Evolutionary conservation across 768 basidiomycete genomes (phyloP).

Genomic region (Omphalotus guepiniiformis): DNA sequence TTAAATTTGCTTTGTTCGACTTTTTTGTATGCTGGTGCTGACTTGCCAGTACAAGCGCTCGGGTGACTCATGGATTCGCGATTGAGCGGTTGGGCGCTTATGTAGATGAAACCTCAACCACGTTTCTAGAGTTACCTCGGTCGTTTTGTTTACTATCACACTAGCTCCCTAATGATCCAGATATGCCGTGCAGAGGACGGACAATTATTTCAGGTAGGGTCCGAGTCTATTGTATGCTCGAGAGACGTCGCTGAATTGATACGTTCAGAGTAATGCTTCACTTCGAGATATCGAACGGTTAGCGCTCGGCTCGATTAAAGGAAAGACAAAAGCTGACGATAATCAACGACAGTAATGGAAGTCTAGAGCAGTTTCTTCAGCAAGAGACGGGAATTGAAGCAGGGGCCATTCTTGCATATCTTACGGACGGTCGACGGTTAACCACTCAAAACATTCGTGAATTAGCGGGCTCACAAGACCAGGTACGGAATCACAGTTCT

Average conservation of each 20-base stretch:
- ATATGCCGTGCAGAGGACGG: slow-evolving; percentile 66
- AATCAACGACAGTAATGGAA: slow-evolving; percentile 43
- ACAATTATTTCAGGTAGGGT: slow-evolving; percentile 51
- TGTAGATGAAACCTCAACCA: not conserved
- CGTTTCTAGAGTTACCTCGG: not conserved
- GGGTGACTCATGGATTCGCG: too few species aligned
- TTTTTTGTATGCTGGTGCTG: too few species aligned
- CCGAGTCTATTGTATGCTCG: not conserved
- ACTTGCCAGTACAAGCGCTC: too few species aligned
- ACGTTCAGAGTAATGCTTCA: slow-evolving; percentile 51
- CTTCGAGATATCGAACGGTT: slow-evolving; percentile 78
- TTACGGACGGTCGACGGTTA: slow-evolving; percentile 74
- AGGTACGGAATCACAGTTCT: slow-evolving; percentile 41
- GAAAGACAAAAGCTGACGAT: slow-evolving; percentile 11
- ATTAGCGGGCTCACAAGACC: slow-evolving; percentile 68
- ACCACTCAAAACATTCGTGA: slow-evolving; percentile 71
- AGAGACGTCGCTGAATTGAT: slow-evolving; percentile 3
- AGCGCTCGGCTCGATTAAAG: slow-evolving; percentile 11
- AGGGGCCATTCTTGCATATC: slow-evolving; percentile 69
- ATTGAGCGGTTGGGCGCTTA: too few species aligned
- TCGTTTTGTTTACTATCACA: not conserved
- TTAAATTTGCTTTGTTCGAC: too few species aligned
- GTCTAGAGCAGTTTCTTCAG: slow-evolving; percentile 67
- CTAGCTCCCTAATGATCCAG: slow-evolving; percentile 44
- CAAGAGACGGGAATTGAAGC: slow-evolving; percentile 69